Conservation (phyloP, 2,329 filamentous ascomycete species). For the Nigrospora osmanthi region DNA sequence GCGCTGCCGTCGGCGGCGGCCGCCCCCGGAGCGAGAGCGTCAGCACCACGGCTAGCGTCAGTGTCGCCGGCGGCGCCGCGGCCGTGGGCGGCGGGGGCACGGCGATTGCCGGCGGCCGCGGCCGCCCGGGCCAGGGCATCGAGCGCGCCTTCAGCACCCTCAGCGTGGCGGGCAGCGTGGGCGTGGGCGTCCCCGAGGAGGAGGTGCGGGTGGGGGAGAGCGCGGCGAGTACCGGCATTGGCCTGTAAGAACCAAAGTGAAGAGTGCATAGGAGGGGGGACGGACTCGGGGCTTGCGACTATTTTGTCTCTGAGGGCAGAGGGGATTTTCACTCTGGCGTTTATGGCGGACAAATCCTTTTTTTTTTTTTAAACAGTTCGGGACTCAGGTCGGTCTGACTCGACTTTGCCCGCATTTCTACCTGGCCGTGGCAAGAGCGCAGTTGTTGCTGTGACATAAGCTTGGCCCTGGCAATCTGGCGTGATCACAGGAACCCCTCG, state of each 20-base stretch:
- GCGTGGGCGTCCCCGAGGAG: constrained; percentile 50
- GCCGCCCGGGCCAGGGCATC: constrained; percentile 27
- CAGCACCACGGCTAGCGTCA: constrained; percentile 42
- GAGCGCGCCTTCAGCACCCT: constrained; percentile 38
- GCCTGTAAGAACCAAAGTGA: background rate
- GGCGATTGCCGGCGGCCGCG: constrained; percentile 38
- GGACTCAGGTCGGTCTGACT: too few relatives aligned
- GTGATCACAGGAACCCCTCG: too few relatives aligned
- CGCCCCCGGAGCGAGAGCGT: constrained; percentile 39
- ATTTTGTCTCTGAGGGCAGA: too few relatives aligned
- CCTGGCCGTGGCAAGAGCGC: too few relatives aligned
- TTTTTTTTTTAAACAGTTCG: too few relatives aligned
- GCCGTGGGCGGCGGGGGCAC: constrained; percentile 22
- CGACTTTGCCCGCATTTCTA: too few relatives aligned
- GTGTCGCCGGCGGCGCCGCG: constrained; percentile 26
- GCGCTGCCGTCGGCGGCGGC: constrained; percentile 4
- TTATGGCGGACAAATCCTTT: too few relatives aligned
- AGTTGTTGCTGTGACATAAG: too few relatives aligned
- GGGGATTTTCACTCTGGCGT: too few relatives aligned
- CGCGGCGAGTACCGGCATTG: constrained; percentile 40
- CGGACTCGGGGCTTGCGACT: too few relatives aligned
- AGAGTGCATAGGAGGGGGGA: too few relatives aligned
- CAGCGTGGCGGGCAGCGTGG: constrained; percentile 36
- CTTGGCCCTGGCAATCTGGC: too few relatives aligned
- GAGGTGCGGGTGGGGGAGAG: constrained; percentile 56